Evolutionary conservation across 768 basidiomycete species (phyloP).

Genomic region (Boletus pseudo-olivaceus): DNA sequence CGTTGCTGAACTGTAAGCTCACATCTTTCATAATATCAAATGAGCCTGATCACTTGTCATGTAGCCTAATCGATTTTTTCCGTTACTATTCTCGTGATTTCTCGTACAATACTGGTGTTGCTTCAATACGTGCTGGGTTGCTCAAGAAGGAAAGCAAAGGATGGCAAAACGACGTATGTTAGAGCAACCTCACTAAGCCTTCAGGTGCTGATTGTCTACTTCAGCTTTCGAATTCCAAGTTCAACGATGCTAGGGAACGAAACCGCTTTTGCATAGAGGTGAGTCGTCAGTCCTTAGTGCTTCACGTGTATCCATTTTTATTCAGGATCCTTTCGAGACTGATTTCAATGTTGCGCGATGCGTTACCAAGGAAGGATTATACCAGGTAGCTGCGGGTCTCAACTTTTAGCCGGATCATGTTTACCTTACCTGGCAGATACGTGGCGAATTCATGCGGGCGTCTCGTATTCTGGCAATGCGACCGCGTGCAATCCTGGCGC

Average conservation of each 20-base stretch:
- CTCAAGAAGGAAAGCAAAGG: constrained; percentile 91
- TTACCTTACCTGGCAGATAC: constrained; percentile 62
- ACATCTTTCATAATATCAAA: background rate
- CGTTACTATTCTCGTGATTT: constrained; percentile 95
- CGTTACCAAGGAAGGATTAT: constrained; percentile 94
- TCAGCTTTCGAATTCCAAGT: constrained; percentile 51
- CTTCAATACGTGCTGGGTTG: constrained; percentile 85
- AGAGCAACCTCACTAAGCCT: background rate
- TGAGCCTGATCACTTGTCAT: constrained; percentile 8
- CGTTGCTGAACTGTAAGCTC: constrained; percentile 84
- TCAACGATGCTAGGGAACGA: constrained; percentile 75
- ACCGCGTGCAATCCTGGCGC: constrained; percentile 74
- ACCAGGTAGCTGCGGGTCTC: constrained; percentile 54
- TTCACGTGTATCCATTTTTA: background rate
- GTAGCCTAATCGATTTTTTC: constrained; percentile 95
- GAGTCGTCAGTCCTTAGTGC: constrained; percentile 12
- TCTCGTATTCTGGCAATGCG: constrained; percentile 76
- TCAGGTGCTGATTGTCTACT: constrained; percentile 6
- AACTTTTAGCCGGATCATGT: background rate
- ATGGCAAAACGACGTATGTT: constrained; percentile 89
- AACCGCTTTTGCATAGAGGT: constrained; percentile 97
- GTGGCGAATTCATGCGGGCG: constrained; percentile 97
- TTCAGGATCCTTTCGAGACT: constrained; percentile 93
- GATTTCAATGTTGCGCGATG: constrained; percentile 96
- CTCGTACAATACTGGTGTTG: constrained; percentile 84